Base-by-base conservation (phyloP, 495 filamentous ascomycete genomes). In the Trichoderma erinaceum region DNA sequence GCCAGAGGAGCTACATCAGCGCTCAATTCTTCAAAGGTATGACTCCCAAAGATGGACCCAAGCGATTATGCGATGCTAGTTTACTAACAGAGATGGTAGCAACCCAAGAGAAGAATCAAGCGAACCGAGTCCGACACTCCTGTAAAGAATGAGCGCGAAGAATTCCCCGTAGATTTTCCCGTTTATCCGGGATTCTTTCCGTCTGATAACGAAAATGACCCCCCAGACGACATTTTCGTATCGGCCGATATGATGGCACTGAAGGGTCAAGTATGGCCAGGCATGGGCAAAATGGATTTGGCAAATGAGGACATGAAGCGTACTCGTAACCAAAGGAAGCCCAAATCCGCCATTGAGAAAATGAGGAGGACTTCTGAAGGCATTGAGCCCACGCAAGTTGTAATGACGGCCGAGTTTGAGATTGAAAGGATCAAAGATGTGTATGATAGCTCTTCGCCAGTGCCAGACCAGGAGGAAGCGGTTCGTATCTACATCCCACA, bases 261-360 rank as follows among this genome's bases (percentile, higher is more conserved):
- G 68, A 97, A 96, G 75, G 93, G 93, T 0, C 77, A 90, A 10
- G 74, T 85, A 63, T 96, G 86, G 82, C 90, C 90, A 4, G 93
- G 93, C 11, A 97, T 97, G 93, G 86, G 88, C 66, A 77, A 94
- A 23, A 96, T 96, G 72, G 93, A 97, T 73, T 89, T 92, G 13
- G 93, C 93, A 10, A 91, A 87, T 1, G 81, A 86, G 66, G 85
- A 89, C 63, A 89, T 90, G 81, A 88, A 88, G 72, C 86, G 90
- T 46, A 91, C 86, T 78, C 86, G 93, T 50, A 97, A 97, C 73
- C 93, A 97, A 76, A 90, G 90, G 69, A 97, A 97, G 72, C 88
- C 91, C 67, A 82, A 80, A 15, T 88, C 84, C 8, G 85, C 91
- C 25, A 69, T 96, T 27, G 84, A 83, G 73, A 82, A 84, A 71